phyloP scores from a whole-genome alignment of 345 rosid species.

The Ceriops zippeliana region DNA sequence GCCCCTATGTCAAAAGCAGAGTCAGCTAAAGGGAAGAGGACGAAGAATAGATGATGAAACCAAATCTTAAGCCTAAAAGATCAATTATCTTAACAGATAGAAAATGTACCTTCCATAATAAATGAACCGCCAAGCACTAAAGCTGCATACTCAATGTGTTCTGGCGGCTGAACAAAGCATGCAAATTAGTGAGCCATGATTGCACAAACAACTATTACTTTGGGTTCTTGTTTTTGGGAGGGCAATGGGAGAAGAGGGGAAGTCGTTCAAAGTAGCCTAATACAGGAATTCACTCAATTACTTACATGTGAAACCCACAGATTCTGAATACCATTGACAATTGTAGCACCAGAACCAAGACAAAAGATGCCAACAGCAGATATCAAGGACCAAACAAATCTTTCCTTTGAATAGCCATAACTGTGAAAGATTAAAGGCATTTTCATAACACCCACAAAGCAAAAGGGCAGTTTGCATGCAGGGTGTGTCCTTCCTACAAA shows the following conservation, averaged over 20 bases:
- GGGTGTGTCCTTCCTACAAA: too few relatives aligned
- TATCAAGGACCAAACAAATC: slow-evolving; percentile 99
- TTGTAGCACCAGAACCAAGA: slow-evolving; percentile 98
- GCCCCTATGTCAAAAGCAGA: slow-evolving; percentile 53
- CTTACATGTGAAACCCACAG: slow-evolving; percentile 75
- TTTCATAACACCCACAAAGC: background rate
- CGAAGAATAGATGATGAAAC: background rate
- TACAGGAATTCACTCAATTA: slow-evolving; percentile 1
- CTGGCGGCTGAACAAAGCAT: slow-evolving; percentile 64
- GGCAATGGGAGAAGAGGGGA: background rate
- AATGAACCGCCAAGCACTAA: slow-evolving; percentile 93
- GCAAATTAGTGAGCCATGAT: slow-evolving; percentile 16
- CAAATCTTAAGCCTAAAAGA: background rate
- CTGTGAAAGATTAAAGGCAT: slow-evolving; percentile 36
- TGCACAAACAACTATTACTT: slow-evolving; percentile 3
- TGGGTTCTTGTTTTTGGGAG: background rate
- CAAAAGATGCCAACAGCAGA: slow-evolving; percentile 99
- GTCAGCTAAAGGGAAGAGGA: slow-evolving; percentile 13
- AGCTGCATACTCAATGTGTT: slow-evolving; percentile 77
- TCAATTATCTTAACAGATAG: slow-evolving; percentile 1
- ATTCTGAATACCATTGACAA: slow-evolving; percentile 88
- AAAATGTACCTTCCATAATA: slow-evolving; percentile 71
- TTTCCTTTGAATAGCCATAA: slow-evolving; percentile 95
- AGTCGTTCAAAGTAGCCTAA: background rate
- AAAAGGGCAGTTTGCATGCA: background rate